Evolutionary conservation across 805 yeast species (phyloP).

Genomic region (Pichia pseudocactophila): DNA sequence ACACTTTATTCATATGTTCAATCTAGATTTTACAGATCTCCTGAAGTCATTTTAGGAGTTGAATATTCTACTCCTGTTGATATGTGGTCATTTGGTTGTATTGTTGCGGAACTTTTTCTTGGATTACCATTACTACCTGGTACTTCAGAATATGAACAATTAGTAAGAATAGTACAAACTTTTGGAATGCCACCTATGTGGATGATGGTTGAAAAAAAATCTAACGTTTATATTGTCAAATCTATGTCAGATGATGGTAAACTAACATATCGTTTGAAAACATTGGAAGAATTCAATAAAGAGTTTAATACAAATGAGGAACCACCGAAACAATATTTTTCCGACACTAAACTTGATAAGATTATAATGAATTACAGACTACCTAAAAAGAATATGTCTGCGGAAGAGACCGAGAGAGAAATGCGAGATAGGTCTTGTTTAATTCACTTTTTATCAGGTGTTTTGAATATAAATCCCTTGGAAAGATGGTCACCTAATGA

Average conservation of each 20-base stretch:
- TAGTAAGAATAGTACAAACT: slow-evolving; percentile 72
- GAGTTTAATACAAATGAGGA: slow-evolving; percentile 55
- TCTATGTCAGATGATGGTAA: slow-evolving; percentile 20
- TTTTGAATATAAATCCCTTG: slow-evolving; percentile 78
- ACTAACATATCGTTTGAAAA: slow-evolving; percentile 30
- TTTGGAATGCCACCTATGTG: slow-evolving; percentile 85
- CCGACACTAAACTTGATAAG: slow-evolving; percentile 53
- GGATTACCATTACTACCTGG: slow-evolving; percentile 96
- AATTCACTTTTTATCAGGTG: slow-evolving; percentile 69
- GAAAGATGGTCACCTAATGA: slow-evolving; percentile 97
- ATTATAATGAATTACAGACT: slow-evolving; percentile 69
- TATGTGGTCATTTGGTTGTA: slow-evolving; percentile 61
- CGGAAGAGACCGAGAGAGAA: slow-evolving; percentile 55
- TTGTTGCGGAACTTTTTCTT: slow-evolving; percentile 49
- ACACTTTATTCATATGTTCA: slow-evolving; percentile 88
- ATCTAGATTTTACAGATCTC: slow-evolving; percentile 87
- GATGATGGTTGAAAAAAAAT: slow-evolving; percentile 92
- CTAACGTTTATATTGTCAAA: slow-evolving; percentile 50
- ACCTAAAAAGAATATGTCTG: slow-evolving; percentile 50
- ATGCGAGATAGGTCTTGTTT: slow-evolving; percentile 61
- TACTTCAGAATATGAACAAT: slow-evolving; percentile 84
- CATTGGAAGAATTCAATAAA: slow-evolving; percentile 38
- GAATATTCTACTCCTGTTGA: slow-evolving; percentile 91
- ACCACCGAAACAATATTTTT: slow-evolving; percentile 80
- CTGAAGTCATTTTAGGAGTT: slow-evolving; percentile 86